Evolutionary conservation across 1,284 basidiomycete species (phyloP), one percentile per base, ranked within the genome.

Genomic region (Sanguinoderma infundibulare): DNA sequence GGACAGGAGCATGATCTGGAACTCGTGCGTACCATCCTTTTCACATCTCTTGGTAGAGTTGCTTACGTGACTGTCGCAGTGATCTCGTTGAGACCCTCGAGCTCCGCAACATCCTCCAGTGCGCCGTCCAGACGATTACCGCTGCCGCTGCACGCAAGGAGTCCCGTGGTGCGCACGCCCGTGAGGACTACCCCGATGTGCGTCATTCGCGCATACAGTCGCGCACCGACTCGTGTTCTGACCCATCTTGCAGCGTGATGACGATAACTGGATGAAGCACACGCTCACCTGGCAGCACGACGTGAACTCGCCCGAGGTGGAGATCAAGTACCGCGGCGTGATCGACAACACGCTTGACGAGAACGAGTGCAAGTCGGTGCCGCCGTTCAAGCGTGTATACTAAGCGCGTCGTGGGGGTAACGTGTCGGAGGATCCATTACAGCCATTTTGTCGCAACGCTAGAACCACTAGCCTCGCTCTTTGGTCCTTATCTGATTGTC

Each of bases 1-100:
- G 83, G 98, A 99, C 79, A 87, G 97, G 74, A 95, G 92, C 63
- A 94, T 98, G 95, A 98, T 99, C 79, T 98, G 97, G 98, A 98
- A 98, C 81, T 93, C 94, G 94, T 96, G 65, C 65, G 87, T 80
- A 15, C 17, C 10, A 22, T 34, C 38, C 35, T 40, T 10, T 7
- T n/a, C 20, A 35, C 8, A 2, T 55, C 15, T 1, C 34, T 55
- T 5, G 26, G 35, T 32, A 36, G 5, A 5, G 20, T 22, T 8
- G 12, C 4, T 59, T 17, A 46, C 32, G 54, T 20, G 36, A 34
- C 12, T n/a, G 5, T 5, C 12, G 20, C 69, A 94, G 92, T 68
- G 98, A 99, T 76, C 89, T 99, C 60, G 85, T 98, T 65, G 98
- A 99, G 83, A 98, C 95, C 14, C 86, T 99, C 58, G 98, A 99